Evolutionary conservation across 441 rosid genomes (phyloP), one percentile per base, ranked within the genome.

Genomic region (Metrosideros polymorpha): DNA sequence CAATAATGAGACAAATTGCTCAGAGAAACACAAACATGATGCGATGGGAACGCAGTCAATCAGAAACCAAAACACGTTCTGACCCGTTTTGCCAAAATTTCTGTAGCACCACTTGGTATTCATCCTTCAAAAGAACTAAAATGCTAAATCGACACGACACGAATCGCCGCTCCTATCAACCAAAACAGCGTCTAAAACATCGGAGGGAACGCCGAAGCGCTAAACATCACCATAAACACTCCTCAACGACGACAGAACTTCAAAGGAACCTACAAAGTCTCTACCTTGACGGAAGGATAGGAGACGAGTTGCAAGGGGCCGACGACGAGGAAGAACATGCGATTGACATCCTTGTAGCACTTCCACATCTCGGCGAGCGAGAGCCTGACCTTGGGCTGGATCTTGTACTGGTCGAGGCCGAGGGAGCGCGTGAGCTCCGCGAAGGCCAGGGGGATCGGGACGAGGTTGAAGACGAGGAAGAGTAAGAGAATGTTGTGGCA

Each of bases 301-400:
- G 98, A 94, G 30, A 92, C 90, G 88, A 97, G 93, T 84, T 97
- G 99, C 88, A 97, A 88, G 15, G 99, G 98, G 39, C 99, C 98
- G 54, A 97, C 98, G 66, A 97, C 92, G 84, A 94, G 63, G 76
- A 95, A 88, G 87, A 96, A 95, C 96, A 93, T 94, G 63, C 88
- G 87, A 95, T 96, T 92, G 27, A 96, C 99, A 89, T 94, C 97
- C 91, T 85, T 93, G 90, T 96, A 97, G 82, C 99, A 97, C 12
- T 55, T 84, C 82, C 95, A 57, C 92, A 95, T 94, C 54, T 97
- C 98, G 12, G 94, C 84, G 2, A 83, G 82, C 3, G 99, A 91
- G 85, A 93, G 85, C 82, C 90, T 89, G 29, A 94, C 98, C 85
- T 96, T 97, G 45, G 98, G 99, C 90, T 97, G 99, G 92, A 97